Evolutionary conservation across 352 stramenopile genomes (phyloP).

Genomic region (Blastocystis sp.): DNA sequence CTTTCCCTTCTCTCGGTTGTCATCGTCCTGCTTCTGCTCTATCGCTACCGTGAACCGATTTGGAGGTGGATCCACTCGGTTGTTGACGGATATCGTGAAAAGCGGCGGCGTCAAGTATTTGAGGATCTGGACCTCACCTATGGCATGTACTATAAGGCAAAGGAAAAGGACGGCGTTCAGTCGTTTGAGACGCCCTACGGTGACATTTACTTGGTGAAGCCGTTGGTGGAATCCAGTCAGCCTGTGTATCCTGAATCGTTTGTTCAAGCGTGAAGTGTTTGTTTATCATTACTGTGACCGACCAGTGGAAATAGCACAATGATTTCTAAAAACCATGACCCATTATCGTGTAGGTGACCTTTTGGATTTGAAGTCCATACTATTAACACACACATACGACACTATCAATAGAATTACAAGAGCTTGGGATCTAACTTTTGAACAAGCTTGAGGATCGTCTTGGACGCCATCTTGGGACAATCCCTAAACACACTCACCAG

Average conservation of each 20-base stretch:
- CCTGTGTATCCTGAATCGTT: not conserved
- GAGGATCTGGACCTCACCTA: not conserved
- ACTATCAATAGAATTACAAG: conserved; percentile 39
- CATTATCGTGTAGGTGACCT: too few species aligned
- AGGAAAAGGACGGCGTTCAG: not conserved
- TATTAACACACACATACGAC: not conserved
- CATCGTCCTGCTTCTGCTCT: not conserved
- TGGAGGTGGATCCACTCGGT: too few species aligned
- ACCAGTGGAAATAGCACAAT: too few species aligned
- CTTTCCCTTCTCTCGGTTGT: not conserved
- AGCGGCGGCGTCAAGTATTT: not conserved
- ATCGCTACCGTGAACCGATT: not conserved
- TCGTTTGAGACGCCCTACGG: conserved; percentile 43
- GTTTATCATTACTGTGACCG: not conserved
- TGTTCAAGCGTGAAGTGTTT: conserved; percentile 3
- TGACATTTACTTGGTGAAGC: not conserved
- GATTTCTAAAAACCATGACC: too few species aligned
- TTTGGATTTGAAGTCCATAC: not conserved
- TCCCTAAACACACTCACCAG: conserved; percentile 17
- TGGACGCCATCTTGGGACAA: not conserved
- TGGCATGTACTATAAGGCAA: not conserved
- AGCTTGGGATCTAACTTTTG: conserved; percentile 51
- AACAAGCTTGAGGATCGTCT: conserved; percentile 24
- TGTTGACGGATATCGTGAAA: not conserved
- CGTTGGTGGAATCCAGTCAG: not conserved